A percentile compares a stretch with the other conserved stretches of the same genome.
These are phyloP conservation scores for Candida tunisiensis DNA, from an alignment of 1,139 yeast genomes.

Conservation along the genomic window DNA sequence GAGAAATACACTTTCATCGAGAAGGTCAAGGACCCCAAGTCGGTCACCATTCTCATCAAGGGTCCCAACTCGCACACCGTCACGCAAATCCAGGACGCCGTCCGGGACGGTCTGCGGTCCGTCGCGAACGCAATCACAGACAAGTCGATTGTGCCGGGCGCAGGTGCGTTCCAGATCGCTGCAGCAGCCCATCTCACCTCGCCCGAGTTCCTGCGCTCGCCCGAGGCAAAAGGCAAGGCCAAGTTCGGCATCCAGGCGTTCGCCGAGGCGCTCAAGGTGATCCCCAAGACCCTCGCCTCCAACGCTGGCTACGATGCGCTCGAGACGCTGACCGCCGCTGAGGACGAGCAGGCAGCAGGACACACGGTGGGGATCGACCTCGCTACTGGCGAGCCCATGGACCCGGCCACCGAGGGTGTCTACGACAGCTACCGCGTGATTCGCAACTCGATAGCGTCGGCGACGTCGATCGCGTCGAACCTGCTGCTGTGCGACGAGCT, in stretches of 20 bases:
- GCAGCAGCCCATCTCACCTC: conserved; percentile 47
- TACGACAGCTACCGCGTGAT: conserved; percentile 94
- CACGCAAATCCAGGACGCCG: conserved; percentile 90
- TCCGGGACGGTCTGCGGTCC: conserved; percentile 90
- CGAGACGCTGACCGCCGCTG: conserved; percentile 78
- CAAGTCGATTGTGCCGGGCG: conserved; percentile 81
- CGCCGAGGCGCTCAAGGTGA: conserved; percentile 75
- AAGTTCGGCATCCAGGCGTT: conserved; percentile 88
- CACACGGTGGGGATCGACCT: conserved; percentile 83
- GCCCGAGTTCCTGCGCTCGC: conserved; percentile 21
- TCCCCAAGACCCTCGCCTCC: conserved; percentile 84
- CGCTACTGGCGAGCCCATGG: conserved; percentile 88
- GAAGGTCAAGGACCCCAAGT: conserved; percentile 78
- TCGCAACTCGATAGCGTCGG: conserved; percentile 82
- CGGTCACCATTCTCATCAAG: conserved; percentile 81
- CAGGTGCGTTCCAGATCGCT: conserved; percentile 87
- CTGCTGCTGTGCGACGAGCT: conserved; percentile 88
- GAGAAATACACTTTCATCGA: conserved; percentile 95
- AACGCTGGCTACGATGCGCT: conserved; percentile 91
- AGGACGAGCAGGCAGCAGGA: conserved; percentile 76
- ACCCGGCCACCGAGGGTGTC: conserved; percentile 84
- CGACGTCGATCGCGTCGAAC: conserved; percentile 90
- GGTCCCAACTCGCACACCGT: conserved; percentile 85
- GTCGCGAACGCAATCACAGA: conserved; percentile 87
- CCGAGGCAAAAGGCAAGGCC: conserved; percentile 76